Evolutionary conservation across 192 early-diverging fungal genomes (phyloP), one percentile per base, ranked within the genome.

Genomic region (Backusella parvicylindrica): DNA sequence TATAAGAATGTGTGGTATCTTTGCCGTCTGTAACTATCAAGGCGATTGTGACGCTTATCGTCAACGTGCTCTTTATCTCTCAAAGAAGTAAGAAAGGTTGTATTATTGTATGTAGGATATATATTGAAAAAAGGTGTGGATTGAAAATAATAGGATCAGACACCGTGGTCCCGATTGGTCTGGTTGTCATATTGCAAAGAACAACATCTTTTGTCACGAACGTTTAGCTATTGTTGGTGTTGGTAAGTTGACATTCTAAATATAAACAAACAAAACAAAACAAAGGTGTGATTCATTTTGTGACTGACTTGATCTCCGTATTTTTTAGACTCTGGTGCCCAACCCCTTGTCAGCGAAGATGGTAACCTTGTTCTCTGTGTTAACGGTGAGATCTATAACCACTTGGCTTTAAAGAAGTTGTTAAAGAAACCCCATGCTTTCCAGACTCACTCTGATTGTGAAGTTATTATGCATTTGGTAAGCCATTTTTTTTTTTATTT

Each of bases 301-400:
- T 28, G 49, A 60, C 53, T 60, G 53, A 60, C 23, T 13, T 60
- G 23, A 26, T 9, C n/a, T 30, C 2, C 2, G 13, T 36, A 30
- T 53, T 43, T 21, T 50, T 16, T 70, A 95, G 97, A 95, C 72
- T 91, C 89, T 72, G 97, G 97, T 63, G 97, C 97, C 28, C 97
- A 99, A 83, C 97, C 97, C 16, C 87, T 99, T 77, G 95, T 93
- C 81, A 97, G 94, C 86, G 91, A 87, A 15, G 96, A 98, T 80
- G 95, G 93, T 71, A 82, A 90, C 56, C 74, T 99, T 43, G 87
- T 99, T 70, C 88, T 99, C 69, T 85, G 90, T 30, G 97, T 98
- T 77, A 99, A 99, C 86, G 97, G 97, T 74, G 97, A 99, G 82
- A 99, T 99, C 83, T 99, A 99, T 88, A 99, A 99, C 92, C 96